These are phyloP conservation scores for Rugiboletus extremiorientalis DNA, from an alignment of 1,284 basidiomycete genomes.

Conservation along the genomic window DNA sequence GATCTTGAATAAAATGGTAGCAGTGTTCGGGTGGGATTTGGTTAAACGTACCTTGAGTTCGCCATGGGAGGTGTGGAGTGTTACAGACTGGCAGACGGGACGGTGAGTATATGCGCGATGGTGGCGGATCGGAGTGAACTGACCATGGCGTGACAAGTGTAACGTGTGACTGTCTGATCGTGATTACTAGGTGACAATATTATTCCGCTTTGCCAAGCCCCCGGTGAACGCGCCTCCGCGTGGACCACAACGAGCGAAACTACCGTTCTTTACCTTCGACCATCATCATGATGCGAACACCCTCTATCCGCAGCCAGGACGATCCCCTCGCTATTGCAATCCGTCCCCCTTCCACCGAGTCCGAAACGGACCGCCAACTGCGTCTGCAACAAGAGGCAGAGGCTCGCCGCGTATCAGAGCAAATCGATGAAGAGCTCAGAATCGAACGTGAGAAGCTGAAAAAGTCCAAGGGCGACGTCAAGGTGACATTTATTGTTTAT, in stretches of 20 bases:
- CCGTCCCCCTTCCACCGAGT: slow-evolving; percentile 65
- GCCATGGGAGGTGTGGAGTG: slow-evolving; percentile 90
- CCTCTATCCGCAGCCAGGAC: slow-evolving; percentile 68
- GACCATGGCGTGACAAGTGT: slow-evolving; percentile 33
- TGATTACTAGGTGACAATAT: too few species aligned
- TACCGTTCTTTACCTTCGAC: slow-evolving; percentile 32
- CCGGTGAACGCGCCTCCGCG: too few species aligned
- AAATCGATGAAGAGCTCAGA: slow-evolving; percentile 76
- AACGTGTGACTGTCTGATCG: slow-evolving; percentile 21
- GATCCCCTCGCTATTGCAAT: slow-evolving; percentile 72
- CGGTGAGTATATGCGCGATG: slow-evolving; percentile 16
- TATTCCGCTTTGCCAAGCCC: too few species aligned
- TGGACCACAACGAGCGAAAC: background rate
- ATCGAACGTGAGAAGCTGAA: slow-evolving; percentile 62
- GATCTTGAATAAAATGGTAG: slow-evolving; percentile 53
- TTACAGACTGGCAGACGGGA: slow-evolving; percentile 73
- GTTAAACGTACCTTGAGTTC: slow-evolving; percentile 80
- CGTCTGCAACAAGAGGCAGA: slow-evolving; percentile 67
- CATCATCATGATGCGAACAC: slow-evolving; percentile 53
- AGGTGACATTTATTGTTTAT: slow-evolving; percentile 42
- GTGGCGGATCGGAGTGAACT: slow-evolving; percentile 25
- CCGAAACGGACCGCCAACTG: slow-evolving; percentile 55
- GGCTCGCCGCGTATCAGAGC: slow-evolving; percentile 70
- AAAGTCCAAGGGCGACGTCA: slow-evolving; percentile 69
- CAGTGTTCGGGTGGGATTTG: background rate